Conservation (phyloP, 768 basidiomycete species). For the Tulasnella sp. region DNA sequence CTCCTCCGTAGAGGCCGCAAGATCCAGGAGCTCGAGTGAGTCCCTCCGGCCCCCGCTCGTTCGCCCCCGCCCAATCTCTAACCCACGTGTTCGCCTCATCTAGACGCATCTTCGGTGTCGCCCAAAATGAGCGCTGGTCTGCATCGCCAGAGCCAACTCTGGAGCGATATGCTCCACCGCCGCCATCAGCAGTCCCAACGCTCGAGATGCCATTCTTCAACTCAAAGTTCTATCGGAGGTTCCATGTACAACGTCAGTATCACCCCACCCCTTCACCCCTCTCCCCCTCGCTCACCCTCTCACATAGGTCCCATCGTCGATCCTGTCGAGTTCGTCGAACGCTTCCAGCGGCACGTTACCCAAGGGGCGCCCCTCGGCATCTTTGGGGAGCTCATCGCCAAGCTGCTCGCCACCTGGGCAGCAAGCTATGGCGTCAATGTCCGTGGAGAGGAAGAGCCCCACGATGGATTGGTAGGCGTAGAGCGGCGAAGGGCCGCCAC, state of each 20-base stretch:
- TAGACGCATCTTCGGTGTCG: conserved; percentile 17
- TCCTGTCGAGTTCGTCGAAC: conserved; percentile 72
- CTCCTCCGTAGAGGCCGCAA: conserved; percentile 76
- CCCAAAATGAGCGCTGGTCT: neutral
- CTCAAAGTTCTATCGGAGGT: conserved; percentile 83
- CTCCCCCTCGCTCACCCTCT: neutral
- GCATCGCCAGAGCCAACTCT: conserved; percentile 29
- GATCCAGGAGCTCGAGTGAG: conserved; percentile 83
- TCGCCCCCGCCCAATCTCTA: conserved; percentile 19
- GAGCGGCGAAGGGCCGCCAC: conserved; percentile 58
- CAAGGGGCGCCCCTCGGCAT: conserved; percentile 61
- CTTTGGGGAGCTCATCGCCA: conserved; percentile 75
- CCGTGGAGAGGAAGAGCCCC: conserved; percentile 60
- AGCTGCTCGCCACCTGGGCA: conserved; percentile 86
- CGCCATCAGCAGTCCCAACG: conserved; percentile 61
- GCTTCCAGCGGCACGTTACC: conserved; percentile 48
- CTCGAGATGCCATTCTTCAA: conserved; percentile 79
- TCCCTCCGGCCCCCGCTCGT: neutral
- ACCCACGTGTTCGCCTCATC: conserved; percentile 3
- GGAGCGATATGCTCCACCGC: conserved; percentile 50
- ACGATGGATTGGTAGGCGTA: conserved; percentile 41
- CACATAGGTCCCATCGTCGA: conserved; percentile 81
- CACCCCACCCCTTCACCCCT: conserved; percentile 6
- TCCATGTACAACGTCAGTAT: conserved; percentile 77
- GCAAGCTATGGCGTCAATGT: conserved; percentile 87